These are phyloP conservation scores for Phytophthora litchii DNA, from an alignment of 352 stramenopile species.

Conservation along the genomic window DNA sequence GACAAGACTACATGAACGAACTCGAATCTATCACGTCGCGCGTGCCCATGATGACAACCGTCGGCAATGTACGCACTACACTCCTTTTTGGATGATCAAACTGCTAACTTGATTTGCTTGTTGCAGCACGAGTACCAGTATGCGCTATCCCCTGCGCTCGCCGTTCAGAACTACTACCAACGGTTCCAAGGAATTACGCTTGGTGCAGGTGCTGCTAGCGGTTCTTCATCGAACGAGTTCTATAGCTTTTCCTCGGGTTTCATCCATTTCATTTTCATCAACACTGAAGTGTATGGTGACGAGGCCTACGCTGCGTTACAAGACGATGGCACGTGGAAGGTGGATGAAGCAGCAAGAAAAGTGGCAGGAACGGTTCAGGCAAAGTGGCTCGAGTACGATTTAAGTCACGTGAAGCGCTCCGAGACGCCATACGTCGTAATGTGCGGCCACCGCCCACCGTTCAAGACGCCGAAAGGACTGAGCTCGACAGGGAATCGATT, in stretches of 20 bases:
- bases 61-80: slow-evolving; percentile 62
- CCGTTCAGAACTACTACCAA: slow-evolving; percentile 77
- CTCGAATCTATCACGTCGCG: slow-evolving; percentile 59
- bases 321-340: slow-evolving; percentile 58
- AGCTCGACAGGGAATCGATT: slow-evolving; percentile 56
- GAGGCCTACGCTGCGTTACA: slow-evolving; percentile 57
- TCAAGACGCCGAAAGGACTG: slow-evolving; percentile 64
- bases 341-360: slow-evolving; percentile 48
- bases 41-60: slow-evolving; percentile 76
- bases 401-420: slow-evolving; percentile 64
- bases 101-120: slow-evolving; percentile 7
- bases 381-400: slow-evolving; percentile 72
- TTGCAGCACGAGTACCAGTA: slow-evolving; percentile 77
- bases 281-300: slow-evolving; percentile 80
- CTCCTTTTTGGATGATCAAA: neutral
- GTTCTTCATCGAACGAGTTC: slow-evolving; percentile 74
- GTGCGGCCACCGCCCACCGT: slow-evolving; percentile 72
- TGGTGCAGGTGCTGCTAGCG: slow-evolving; percentile 59
- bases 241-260: slow-evolving; percentile 73
- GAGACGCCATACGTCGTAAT: slow-evolving; percentile 75
- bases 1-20: slow-evolving; percentile 77
- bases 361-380: slow-evolving; percentile 40
- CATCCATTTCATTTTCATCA: slow-evolving; percentile 81
- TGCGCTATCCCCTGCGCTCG: slow-evolving; percentile 48
- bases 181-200: slow-evolving; percentile 61